Evolutionary conservation across 106 monocot species (phyloP), one percentile per base, ranked within the genome.

Genomic region (Dioscorea dumetorum): DNA sequence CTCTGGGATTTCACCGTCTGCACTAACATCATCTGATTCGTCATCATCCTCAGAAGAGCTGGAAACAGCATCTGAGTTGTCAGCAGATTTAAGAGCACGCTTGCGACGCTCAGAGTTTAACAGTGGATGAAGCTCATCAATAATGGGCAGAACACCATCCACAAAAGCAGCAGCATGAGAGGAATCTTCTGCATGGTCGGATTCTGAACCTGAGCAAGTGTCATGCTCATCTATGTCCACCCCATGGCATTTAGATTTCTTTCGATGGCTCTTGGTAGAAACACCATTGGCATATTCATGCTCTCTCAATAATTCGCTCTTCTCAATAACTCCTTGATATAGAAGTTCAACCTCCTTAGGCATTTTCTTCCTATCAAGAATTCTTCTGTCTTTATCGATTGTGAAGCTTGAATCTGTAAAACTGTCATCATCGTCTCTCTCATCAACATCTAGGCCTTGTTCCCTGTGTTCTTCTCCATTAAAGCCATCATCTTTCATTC

Each of bases 71-170:
- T 84, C 77, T 8, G 73, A 73, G 23, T 75, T 64, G 52, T 79
- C 81, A 2, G 52, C 64, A 9, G 81, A 73, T 73, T 50, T 70
- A 15, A 53, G 64, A 32, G 57, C 74, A 67, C 61, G 62, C 12
- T 64, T 76, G 68, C 72, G 80, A 70, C 57, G 56, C 50, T 79
- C 79, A 67, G 66, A 71, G 62, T 91, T 79, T n/a, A 88, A 69
- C 56, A 91, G 80, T 32, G 91, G 91, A 68, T 91, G 88, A 63
- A 95, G 81, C 57, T 91, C 86, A 61, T 91, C 83, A 69, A 88
- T 88, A 73, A 86, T 86, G 8, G 95, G 91, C 60, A 78, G 57
- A 21, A 86, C 72, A 22, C 86, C 91, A 12, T 83, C 56, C 72
- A 82, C 79, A 19, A 90, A 87, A 48, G 81, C 75, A 79, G 79